These are phyloP conservation scores for Botrytis galanthina DNA, from an alignment of 2,329 filamentous ascomycete species.

Conservation along the genomic window DNA sequence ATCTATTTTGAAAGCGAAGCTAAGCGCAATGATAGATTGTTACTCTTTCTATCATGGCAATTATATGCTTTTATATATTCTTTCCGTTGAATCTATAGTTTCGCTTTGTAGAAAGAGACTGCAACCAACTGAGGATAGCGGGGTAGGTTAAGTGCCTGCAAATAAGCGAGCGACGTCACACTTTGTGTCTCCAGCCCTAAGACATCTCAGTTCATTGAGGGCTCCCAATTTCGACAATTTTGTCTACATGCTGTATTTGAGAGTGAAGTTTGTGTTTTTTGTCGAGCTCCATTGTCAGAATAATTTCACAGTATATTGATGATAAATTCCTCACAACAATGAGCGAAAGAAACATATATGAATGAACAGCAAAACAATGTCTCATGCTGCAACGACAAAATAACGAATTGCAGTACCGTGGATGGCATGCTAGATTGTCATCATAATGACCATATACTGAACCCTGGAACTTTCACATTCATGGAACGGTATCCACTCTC, in stretches of 20 bases:
- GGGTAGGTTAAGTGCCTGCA: neutral
- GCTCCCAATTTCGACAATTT: neutral
- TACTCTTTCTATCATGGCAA: neutral
- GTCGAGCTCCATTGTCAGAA: neutral
- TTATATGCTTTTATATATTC: neutral
- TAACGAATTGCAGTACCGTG: neutral
- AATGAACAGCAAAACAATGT: neutral
- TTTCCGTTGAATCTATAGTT: neutral
- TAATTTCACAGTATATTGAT: neutral
- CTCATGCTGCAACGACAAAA: neutral
- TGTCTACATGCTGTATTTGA: neutral
- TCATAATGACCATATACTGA: neutral
- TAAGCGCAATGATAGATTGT: neutral
- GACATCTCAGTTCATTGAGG: neutral
- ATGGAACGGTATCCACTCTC: neutral
- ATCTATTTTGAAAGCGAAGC: neutral
- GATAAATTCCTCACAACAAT: neutral
- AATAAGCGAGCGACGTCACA: neutral
- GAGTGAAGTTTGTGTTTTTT: neutral
- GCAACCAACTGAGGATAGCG: neutral
- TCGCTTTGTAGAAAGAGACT: neutral
- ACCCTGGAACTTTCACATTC: neutral
- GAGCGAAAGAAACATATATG: rapidly evolving
- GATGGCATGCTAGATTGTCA: neutral
- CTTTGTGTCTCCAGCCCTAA: neutral